Evolutionary conservation across 2,329 filamentous ascomycete genomes (phyloP).

Genomic region (Eutypa lata): DNA sequence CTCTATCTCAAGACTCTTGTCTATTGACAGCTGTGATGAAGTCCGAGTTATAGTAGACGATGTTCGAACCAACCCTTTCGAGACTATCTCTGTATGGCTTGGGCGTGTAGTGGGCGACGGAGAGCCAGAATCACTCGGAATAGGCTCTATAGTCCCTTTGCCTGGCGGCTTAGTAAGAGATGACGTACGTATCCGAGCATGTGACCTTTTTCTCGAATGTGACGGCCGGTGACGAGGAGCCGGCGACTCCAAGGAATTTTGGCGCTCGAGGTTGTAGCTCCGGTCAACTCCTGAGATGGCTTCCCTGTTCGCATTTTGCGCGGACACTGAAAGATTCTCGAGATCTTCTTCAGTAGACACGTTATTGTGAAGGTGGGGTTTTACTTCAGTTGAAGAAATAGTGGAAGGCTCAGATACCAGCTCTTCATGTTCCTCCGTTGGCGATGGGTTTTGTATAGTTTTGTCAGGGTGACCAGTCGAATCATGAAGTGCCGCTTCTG

Average conservation of each 20-base stretch:
- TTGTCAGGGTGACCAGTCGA: conserved; percentile 5
- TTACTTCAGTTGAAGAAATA: conserved; percentile 4
- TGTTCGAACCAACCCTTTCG: conserved; percentile 19
- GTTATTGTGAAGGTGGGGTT: not conserved
- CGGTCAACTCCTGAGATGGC: not conserved
- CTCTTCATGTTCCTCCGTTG: conserved; percentile 12
- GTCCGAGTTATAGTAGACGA: conserved; percentile 16
- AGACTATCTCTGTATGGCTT: conserved; percentile 17
- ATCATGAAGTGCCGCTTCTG: conserved; percentile 20
- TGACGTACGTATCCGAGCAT: conserved; percentile 25
- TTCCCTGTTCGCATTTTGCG: not conserved
- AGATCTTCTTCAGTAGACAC: not conserved
- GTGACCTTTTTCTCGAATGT: conserved; percentile 25
- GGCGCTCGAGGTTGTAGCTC: conserved; percentile 5
- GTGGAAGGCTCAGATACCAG: conserved; percentile 7
- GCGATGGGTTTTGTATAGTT: conserved; percentile 24
- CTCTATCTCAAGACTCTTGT: conserved; percentile 14
- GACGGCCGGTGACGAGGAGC: conserved; percentile 10
- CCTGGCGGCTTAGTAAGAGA: conserved; percentile 20
- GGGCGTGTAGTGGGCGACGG: conserved; percentile 14
- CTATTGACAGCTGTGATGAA: conserved; percentile 15
- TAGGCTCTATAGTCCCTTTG: conserved; percentile 18
- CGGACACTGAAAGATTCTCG: not conserved
- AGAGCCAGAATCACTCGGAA: conserved; percentile 15
- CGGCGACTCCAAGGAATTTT: conserved; percentile 7